Percentiles rank a stretch among this genome's conserved stretches.
phyloP scores from a whole-genome alignment of 768 basidiomycete species.

The Artomyces pyxidatus region DNA sequence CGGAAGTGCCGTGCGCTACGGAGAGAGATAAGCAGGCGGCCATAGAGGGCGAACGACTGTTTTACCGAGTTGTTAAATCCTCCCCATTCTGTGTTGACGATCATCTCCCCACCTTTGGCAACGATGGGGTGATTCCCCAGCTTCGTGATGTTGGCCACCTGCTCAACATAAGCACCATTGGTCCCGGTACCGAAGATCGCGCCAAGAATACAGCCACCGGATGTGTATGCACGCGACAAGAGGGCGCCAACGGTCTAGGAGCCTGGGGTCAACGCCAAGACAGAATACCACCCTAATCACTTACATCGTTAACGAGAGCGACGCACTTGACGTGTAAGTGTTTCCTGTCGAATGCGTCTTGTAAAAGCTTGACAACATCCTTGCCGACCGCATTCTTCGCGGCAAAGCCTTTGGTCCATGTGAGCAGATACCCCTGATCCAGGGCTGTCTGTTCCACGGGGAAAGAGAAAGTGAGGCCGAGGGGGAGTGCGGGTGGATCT shows the following conservation, averaged over 20 bases:
- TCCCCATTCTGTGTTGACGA: slow-evolving; percentile 98
- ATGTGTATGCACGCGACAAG: slow-evolving; percentile 88
- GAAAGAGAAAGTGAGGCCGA: slow-evolving; percentile 96
- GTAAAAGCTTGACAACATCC: slow-evolving; percentile 83
- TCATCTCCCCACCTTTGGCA: slow-evolving; percentile 69
- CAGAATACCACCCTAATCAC: no score
- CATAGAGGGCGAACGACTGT: slow-evolving; percentile 2
- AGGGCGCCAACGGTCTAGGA: slow-evolving; percentile 89
- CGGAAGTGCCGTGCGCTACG: slow-evolving; percentile 73
- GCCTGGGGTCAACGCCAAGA: no score
- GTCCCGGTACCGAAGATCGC: slow-evolving; percentile 98
- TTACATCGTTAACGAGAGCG: slow-evolving; percentile 90
- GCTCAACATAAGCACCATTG: slow-evolving; percentile 95
- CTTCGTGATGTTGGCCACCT: slow-evolving; percentile 78
- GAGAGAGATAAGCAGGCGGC: not conserved
- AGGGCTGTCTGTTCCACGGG: slow-evolving; percentile 96
- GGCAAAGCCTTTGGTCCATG: slow-evolving; percentile 95
- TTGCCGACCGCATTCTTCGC: slow-evolving; percentile 85
- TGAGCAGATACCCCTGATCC: slow-evolving; percentile 81
- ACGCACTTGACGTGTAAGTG: slow-evolving; percentile 88
- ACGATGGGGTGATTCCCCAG: slow-evolving; percentile 56
- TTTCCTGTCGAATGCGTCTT: slow-evolving; percentile 88
- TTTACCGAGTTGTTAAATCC: slow-evolving; percentile 90
- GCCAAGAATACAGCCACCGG: slow-evolving; percentile 81
- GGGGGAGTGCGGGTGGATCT: slow-evolving; percentile 33